These are phyloP conservation scores for Anastatica hierochuntica DNA, from an alignment of 345 rosid species.

Conservation along the genomic window DNA sequence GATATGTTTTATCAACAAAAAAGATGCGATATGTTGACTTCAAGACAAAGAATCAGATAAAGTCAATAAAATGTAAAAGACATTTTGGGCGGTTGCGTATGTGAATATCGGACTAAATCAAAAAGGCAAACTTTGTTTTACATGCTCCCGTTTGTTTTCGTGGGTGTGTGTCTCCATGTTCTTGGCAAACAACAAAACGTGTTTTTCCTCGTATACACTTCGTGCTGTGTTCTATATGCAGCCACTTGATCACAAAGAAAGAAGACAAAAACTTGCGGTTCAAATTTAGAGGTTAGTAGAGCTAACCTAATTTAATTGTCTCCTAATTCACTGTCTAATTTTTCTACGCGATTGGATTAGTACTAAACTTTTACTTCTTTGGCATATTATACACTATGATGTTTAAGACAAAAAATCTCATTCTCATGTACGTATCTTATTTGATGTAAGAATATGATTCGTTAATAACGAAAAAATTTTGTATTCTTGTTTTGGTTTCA, in stretches of 20 bases:
- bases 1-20: too few relatives aligned
- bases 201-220: constrained; percentile 6
- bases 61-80: background rate
- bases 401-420: too few relatives aligned
- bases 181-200: constrained; percentile 14
- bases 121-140: constrained; percentile 28
- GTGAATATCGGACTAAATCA: constrained; percentile 2
- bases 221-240: constrained; percentile 11
- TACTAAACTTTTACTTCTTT: too few relatives aligned
- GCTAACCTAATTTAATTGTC: constrained; percentile 4
- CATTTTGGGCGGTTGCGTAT: constrained; percentile 16
- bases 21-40: constrained; percentile 4
- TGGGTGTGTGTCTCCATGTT: constrained; percentile 1
- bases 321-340: background rate
- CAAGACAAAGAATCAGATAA: background rate
- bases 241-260: constrained; percentile 1
- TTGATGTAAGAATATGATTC: too few relatives aligned
- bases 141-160: constrained; percentile 11
- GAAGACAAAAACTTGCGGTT: background rate
- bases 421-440: too few relatives aligned
- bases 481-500: too few relatives aligned
- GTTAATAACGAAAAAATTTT: too few relatives aligned
- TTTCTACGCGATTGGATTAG: too few relatives aligned
- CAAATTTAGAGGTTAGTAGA: constrained; percentile 2
- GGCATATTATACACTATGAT: too few relatives aligned